A percentile compares a stretch with the other conserved stretches of the same genome.
phyloP scores from a whole-genome alignment of 2,329 filamentous ascomycete species.

The Verticillium zaregamsianum region DNA sequence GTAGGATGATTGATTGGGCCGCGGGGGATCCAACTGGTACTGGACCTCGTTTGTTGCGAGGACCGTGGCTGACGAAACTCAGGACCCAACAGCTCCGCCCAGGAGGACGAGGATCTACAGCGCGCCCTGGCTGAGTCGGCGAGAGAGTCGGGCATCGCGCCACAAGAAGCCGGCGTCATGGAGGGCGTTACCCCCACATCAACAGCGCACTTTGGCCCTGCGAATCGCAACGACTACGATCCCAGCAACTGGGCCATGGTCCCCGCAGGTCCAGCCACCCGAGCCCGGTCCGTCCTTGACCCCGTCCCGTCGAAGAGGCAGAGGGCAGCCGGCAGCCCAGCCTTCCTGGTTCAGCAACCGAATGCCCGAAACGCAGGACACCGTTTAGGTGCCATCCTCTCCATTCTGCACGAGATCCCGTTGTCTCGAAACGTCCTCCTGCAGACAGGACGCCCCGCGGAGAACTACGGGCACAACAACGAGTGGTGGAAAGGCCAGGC shows the following conservation, averaged over 20 bases:
- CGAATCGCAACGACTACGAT: conserved; percentile 52
- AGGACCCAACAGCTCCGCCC: conserved; percentile 20
- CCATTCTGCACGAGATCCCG: conserved; percentile 58
- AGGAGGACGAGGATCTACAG: conserved; percentile 53
- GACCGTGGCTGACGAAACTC: background rate
- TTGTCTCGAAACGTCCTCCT: conserved; percentile 53
- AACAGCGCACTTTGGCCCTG: conserved; percentile 54
- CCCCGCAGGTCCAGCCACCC: conserved; percentile 26
- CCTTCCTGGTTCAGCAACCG: conserved; percentile 40
- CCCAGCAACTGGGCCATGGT: conserved; percentile 57
- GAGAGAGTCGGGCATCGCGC: conserved; percentile 30
- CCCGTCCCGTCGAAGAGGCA: conserved; percentile 37
- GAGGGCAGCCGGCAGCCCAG: conserved; percentile 39
- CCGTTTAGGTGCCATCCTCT: conserved; percentile 48
- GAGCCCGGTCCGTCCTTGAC: conserved; percentile 13
- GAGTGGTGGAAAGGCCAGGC: conserved; percentile 60
- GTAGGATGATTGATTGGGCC: conserved; percentile 46
- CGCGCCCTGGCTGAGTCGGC: conserved; percentile 53
- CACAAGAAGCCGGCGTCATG: conserved; percentile 49
- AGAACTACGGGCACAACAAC: conserved; percentile 49
- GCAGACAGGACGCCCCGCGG: conserved; percentile 31
- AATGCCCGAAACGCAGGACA: conserved; percentile 32
- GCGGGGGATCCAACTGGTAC: conserved; percentile 37
- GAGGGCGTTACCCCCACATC: conserved; percentile 26
- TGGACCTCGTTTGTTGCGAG: conserved; percentile 1